These are phyloP conservation scores for Quercus ilex DNA, from an alignment of 306 rosid species.

Conservation along the genomic window DNA sequence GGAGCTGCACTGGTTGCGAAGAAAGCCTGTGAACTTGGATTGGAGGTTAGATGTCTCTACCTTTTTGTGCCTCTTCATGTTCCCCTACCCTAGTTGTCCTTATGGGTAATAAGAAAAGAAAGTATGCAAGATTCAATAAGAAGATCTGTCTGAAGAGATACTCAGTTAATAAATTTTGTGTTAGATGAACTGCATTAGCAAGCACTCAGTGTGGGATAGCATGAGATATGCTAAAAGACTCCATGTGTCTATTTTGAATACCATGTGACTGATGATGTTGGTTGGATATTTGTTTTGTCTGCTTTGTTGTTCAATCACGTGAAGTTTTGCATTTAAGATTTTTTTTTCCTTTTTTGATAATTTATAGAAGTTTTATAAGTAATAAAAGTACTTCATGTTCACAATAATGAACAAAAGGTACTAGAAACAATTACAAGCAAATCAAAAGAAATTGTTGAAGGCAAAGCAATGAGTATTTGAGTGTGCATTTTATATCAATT, in stretches of 20 bases:
- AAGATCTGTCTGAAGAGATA: background rate
- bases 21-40: slow-evolving; percentile 94
- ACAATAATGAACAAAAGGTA: no score
- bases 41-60: slow-evolving; percentile 65
- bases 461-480: background rate
- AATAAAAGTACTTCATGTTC: no score
- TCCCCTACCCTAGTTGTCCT: background rate
- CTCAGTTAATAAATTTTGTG: background rate
- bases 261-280: background rate
- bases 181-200: slow-evolving; percentile 2
- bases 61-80: slow-evolving; percentile 13
- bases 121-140: slow-evolving; percentile 1
- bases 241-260: background rate
- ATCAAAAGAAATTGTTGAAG: background rate
- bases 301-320: background rate
- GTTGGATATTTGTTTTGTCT: background rate
- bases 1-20: slow-evolving; percentile 99
- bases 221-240: background rate
- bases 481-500: background rate
- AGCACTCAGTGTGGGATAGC: background rate
- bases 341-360: background rate
- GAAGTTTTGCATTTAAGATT: background rate
- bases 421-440: no score
- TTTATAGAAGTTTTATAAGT: no score
- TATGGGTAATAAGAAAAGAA: slow-evolving; percentile 4